These are phyloP conservation scores for Leccinellum luteum DNA, from an alignment of 768 basidiomycete genomes.

Conservation along the genomic window DNA sequence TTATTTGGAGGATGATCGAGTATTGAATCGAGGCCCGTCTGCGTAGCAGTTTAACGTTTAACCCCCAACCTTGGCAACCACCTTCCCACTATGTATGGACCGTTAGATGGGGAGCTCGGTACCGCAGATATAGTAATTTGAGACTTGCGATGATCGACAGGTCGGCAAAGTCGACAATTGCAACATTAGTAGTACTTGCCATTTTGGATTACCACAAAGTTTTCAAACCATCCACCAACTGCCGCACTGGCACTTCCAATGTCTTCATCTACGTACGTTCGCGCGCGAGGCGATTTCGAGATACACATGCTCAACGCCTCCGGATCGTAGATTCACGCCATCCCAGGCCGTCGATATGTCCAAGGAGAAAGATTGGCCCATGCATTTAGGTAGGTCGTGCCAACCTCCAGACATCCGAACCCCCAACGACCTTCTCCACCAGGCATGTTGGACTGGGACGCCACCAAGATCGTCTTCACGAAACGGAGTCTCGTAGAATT, in stretches of 20 bases:
- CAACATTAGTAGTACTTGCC: neutral
- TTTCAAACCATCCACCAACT: neutral
- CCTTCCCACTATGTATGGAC: neutral
- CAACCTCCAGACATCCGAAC: neutral
- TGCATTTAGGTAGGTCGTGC: slow-evolving; percentile 52
- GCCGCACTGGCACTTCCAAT: slow-evolving; percentile 4
- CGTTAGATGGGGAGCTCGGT: neutral
- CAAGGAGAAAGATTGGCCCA: slow-evolving; percentile 73
- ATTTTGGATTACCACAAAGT: slow-evolving; percentile 5
- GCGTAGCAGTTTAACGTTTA: neutral
- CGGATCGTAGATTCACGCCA: slow-evolving; percentile 51
- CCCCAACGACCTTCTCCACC: neutral
- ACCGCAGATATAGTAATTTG: neutral
- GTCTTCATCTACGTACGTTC: slow-evolving; percentile 26
- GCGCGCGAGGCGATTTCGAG: neutral
- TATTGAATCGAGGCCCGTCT: neutral
- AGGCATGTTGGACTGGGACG: slow-evolving; percentile 84
- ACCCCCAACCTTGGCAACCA: neutral
- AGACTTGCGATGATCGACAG: neutral
- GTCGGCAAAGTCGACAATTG: neutral
- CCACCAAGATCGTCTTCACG: slow-evolving; percentile 73
- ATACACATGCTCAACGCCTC: neutral
- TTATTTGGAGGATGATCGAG: neutral
- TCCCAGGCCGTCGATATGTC: slow-evolving; percentile 53
- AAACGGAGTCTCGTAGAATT: slow-evolving; percentile 77